phyloP scores from a whole-genome alignment of 768 basidiomycete genomes.

The Leccinellum rugosiceps region DNA sequence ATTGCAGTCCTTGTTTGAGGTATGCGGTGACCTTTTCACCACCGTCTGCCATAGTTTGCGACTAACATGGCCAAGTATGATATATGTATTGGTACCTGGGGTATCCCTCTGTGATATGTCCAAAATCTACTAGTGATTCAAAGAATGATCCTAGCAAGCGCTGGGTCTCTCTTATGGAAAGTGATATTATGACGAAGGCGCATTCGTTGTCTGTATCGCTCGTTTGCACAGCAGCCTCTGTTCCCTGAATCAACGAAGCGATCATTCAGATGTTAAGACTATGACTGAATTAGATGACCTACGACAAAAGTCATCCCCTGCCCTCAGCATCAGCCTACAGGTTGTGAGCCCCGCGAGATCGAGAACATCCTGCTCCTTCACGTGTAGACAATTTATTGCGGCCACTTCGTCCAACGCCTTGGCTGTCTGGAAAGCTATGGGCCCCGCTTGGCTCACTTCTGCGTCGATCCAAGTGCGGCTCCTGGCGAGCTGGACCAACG shows the following conservation, averaged over 20 bases:
- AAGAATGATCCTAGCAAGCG: constrained; percentile 19
- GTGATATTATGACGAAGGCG: constrained; percentile 34
- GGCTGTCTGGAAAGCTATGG: constrained; percentile 4
- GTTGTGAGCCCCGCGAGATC: constrained; percentile 44
- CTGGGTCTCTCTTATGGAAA: constrained; percentile 10
- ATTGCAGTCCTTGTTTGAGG: constrained; percentile 73
- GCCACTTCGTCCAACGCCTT: constrained; percentile 43
- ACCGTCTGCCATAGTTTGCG: constrained; percentile 61
- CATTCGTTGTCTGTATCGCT: constrained; percentile 52
- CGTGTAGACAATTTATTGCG: constrained; percentile 56
- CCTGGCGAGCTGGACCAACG: constrained; percentile 48
- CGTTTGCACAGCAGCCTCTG: constrained; percentile 53
- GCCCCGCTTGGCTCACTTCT: background rate
- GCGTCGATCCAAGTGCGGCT: constrained; percentile 31
- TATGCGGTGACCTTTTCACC: constrained; percentile 47
- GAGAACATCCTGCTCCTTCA: constrained; percentile 52
- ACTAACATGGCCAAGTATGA: constrained; percentile 22
- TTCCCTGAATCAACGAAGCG: constrained; percentile 30
- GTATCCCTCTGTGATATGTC: constrained; percentile 21
- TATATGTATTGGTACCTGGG: constrained; percentile 12
- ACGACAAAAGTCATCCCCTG: constrained; percentile 53
- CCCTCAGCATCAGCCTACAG: constrained; percentile 45
- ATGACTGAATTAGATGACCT: constrained; percentile 25
- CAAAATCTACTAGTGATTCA: constrained; percentile 4
- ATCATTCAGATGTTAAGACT: background rate